Base-by-base conservation (phyloP, 768 basidiomycete species). In the Lepiota brunneoincarnata region DNA sequence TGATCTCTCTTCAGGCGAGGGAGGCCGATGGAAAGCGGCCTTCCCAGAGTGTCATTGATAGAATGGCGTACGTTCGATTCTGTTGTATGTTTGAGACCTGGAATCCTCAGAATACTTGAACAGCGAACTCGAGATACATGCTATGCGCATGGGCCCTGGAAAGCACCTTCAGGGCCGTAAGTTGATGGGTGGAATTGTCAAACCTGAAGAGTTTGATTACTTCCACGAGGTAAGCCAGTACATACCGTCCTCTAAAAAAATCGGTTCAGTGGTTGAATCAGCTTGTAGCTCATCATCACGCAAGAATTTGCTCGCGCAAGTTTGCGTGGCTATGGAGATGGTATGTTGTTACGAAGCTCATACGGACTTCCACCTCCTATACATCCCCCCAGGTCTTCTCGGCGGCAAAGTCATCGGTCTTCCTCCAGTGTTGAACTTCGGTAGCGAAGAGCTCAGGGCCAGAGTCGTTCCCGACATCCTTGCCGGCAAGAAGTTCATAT, bases 111-210 rank as follows among this genome's bases (percentile, higher is more conserved):
- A 2, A 59, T 7, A 34, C 7, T 6, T n/a, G 6, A 23, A 18
- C 45, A 87, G 86, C 20, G 83, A 79, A 28, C 35, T 83, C 35
- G 84, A 92, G 60, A 59, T 97, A 42, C 88, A 93, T 64, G 89
- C 92, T 12, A 97, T 98, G 95, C 83, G 93, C 26, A 71, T 95
- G 73, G 96, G 96, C 18, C 96, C 96, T 7, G 93, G 93, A 18
- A 93, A 93, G 67, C 94, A 98, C 63, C 80, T 98, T 10, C 77
- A 87, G 66, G 95, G 95, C 4, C 79, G 82, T 14, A 80, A 71
- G 10, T 74, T 99, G n/a, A 86, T 93, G 79, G 83, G 80, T 49
- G 95, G 92, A 1, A 65, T 87, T 6, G 87, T 97, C 41, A 84
- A 80, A 58, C 90, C 93, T 2, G 92, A 95, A 67, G 84, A 87